Conservation (phyloP, 192 early-diverging fungal species). For the Endogone sp. region DNA sequence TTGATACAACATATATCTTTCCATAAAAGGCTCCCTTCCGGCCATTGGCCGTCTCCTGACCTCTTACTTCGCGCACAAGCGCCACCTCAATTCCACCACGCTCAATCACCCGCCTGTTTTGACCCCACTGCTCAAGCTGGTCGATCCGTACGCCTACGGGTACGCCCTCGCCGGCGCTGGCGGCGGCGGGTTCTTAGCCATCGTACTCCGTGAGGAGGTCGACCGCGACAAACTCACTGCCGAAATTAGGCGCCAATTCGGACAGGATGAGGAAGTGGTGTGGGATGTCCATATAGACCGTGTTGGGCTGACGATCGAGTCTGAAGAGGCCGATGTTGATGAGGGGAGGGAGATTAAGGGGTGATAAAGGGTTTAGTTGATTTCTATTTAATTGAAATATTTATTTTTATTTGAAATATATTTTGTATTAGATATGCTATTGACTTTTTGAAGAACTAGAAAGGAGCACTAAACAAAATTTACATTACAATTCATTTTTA, state of each 20-base stretch:
- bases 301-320: neutral
- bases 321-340: neutral
- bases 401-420: no score
- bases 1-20: no score
- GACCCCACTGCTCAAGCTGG: neutral
- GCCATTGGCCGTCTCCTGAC: slow-evolving; percentile 9
- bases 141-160: slow-evolving; percentile 16
- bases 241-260: neutral
- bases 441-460: no score
- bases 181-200: slow-evolving; percentile 23
- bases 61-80: slow-evolving; percentile 19
- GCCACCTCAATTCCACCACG: slow-evolving; percentile 15
- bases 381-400: no score
- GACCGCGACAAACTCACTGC: neutral
- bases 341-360: no score
- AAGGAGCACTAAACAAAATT: no score
- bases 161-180: slow-evolving; percentile 24
- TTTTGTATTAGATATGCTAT: no score
- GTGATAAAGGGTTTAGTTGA: no score
- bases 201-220: neutral
- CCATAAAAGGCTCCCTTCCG: neutral
- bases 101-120: slow-evolving; percentile 17
- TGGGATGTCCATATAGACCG: neutral
- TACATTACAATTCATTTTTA: no score
- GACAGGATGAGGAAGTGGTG: neutral